Conservation (phyloP, 2,329 filamentous ascomycete species). For the Daldinia sp. region DNA sequence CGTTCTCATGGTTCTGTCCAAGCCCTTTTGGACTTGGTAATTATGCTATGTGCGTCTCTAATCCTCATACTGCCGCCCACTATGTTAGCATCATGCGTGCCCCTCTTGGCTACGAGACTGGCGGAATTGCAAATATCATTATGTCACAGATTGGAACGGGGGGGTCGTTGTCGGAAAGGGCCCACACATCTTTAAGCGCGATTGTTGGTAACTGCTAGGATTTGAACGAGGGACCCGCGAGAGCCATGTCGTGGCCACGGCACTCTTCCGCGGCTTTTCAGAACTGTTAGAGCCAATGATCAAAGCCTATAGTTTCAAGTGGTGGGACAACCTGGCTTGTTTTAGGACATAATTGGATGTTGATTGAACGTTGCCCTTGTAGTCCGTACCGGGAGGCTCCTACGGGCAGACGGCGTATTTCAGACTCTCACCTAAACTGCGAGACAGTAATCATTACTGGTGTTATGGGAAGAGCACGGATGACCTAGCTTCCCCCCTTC, state of each 20-base stretch:
- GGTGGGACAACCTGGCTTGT: not conserved
- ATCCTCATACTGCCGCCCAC: not conserved
- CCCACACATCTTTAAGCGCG: not conserved
- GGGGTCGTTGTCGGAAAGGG: not conserved
- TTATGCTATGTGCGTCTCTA: not conserved
- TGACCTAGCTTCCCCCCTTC: not conserved
- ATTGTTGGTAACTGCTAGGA: not conserved
- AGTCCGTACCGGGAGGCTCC: conserved; percentile 16
- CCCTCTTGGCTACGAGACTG: not conserved
- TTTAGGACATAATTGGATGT: not conserved
- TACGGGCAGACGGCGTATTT: conserved; percentile 21
- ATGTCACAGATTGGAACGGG: not conserved
- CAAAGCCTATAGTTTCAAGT: conserved; percentile 34
- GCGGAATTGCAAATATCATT: not conserved
- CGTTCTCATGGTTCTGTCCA: not conserved
- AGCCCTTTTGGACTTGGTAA: not conserved
- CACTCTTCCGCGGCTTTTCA: conserved; percentile 36
- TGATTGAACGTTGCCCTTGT: not conserved
- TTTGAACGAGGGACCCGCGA: conserved; percentile 16
- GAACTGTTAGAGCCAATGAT: conserved; percentile 11
- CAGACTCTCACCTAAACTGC: not conserved
- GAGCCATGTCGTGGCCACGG: conserved; percentile 50
- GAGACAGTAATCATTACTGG: conserved; percentile 2
- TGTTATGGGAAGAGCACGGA: not conserved
- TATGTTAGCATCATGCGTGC: not conserved